Evolutionary conservation across 148 eudicot species (phyloP).

Genomic region (Dysphania ambrosioides): DNA sequence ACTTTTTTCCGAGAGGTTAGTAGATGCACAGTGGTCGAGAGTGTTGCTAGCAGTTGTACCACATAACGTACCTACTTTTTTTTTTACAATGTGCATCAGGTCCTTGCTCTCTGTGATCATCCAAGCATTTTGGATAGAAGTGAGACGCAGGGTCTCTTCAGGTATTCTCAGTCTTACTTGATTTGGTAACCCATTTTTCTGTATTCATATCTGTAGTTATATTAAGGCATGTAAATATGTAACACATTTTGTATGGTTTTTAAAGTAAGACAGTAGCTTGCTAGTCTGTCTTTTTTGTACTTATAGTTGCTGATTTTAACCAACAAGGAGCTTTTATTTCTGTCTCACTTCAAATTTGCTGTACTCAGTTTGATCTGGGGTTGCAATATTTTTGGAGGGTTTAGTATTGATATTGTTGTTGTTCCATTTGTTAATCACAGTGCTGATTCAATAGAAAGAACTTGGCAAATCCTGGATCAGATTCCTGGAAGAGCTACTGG

Average conservation of each 20-base stretch:
- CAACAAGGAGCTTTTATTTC: background rate
- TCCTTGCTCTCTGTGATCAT: constrained; percentile 89
- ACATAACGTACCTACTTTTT: background rate
- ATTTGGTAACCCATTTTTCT: background rate
- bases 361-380: background rate
- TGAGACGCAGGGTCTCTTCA: constrained; percentile 83
- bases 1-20: constrained; percentile 93
- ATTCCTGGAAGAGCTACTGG: constrained; percentile 95
- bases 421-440: constrained; percentile 30
- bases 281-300: background rate
- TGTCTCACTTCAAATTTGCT: background rate
- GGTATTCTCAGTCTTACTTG: constrained; percentile 39
- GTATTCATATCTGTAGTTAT: too few relatives aligned
- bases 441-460: constrained; percentile 81
- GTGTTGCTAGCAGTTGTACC: background rate
- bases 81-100: constrained; percentile 42
- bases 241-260: background rate
- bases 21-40: background rate
- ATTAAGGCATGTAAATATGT: background rate
- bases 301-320: background rate
- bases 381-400: background rate
- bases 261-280: too few relatives aligned
- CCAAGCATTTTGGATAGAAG: constrained; percentile 72
- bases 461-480: constrained; percentile 77
- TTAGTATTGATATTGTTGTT: background rate